A percentile compares a stretch with the other conserved stretches of the same genome.
phyloP scores from a whole-genome alignment of 164 flowering plant species.

The Magnolia sinica region DNA sequence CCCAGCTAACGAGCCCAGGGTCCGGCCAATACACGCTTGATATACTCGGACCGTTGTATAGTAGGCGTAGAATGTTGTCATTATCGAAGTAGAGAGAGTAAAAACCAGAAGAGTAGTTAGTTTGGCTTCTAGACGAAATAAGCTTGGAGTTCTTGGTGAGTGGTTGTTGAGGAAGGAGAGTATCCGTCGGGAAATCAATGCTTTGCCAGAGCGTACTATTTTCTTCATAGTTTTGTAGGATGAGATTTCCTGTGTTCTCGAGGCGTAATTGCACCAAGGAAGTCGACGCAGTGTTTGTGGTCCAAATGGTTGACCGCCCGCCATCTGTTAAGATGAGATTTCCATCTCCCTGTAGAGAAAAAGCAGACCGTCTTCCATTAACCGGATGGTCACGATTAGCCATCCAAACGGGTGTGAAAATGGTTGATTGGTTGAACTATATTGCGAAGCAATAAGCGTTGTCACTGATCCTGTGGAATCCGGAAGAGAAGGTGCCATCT shows the following conservation, averaged over 20 bases:
- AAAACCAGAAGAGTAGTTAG: slow-evolving; percentile 29
- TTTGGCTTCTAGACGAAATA: slow-evolving; percentile 25
- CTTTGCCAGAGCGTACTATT: slow-evolving; percentile 26
- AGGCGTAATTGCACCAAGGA: slow-evolving; percentile 7
- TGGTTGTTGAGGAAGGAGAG: slow-evolving; percentile 41
- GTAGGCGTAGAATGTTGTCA: slow-evolving; percentile 34
- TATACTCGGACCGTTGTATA: slow-evolving; percentile 18
- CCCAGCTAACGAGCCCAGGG: not conserved
- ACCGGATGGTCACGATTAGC: slow-evolving; percentile 24
- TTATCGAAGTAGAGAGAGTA: slow-evolving; percentile 37
- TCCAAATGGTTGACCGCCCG: slow-evolving; percentile 13
- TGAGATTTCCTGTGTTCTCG: slow-evolving; percentile 32
- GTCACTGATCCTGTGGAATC: slow-evolving; percentile 17
- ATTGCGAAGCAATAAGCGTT: slow-evolving; percentile 20
- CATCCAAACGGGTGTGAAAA: slow-evolving; percentile 19
- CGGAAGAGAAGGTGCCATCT: slow-evolving; percentile 14
- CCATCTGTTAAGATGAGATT: slow-evolving; percentile 18
- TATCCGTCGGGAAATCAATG: slow-evolving; percentile 40
- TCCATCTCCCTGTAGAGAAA: slow-evolving; percentile 7
- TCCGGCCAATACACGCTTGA: slow-evolving; percentile 36
- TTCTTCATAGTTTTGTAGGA: slow-evolving; percentile 4
- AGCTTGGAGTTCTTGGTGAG: slow-evolving; percentile 17
- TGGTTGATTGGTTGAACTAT: slow-evolving; percentile 15
- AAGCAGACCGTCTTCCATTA: slow-evolving; percentile 1
- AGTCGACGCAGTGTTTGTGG: slow-evolving; percentile 7